Percentiles rank a stretch among this genome's conserved stretches.
Evolutionary conservation across 768 basidiomycete genomes (phyloP).

Genomic region (Tricholoma furcatifolium): DNA sequence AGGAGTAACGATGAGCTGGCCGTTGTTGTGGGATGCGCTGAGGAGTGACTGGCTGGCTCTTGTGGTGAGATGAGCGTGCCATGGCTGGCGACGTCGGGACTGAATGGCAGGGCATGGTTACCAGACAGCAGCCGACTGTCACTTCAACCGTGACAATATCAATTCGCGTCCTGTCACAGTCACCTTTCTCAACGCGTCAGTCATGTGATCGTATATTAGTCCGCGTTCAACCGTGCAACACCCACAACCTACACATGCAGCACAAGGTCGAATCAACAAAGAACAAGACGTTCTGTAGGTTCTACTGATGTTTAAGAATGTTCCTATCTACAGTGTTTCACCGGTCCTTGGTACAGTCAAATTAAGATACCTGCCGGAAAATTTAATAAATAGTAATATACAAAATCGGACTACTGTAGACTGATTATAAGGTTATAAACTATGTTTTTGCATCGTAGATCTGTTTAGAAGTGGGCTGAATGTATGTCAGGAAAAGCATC

Average conservation of each 20-base stretch:
- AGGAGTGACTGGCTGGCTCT: constrained; percentile 58
- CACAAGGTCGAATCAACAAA: no score
- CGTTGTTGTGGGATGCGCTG: constrained; percentile 52
- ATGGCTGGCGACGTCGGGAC: constrained; percentile 48
- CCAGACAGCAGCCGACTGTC: constrained; percentile 6
- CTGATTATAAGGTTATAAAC: neutral
- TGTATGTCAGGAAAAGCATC: neutral
- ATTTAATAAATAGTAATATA: neutral
- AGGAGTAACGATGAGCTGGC: constrained; percentile 42
- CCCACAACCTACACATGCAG: no score
- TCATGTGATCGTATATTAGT: constrained; percentile 18
- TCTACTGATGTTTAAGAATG: no score
- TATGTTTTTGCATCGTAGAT: neutral
- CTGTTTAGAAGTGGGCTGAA: neutral
- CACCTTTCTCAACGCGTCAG: constrained; percentile 14
- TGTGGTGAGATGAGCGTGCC: constrained; percentile 33
- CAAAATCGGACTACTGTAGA: neutral
- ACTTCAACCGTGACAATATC: constrained; percentile 13
- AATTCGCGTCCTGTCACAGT: constrained; percentile 18
- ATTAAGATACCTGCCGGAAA: neutral
- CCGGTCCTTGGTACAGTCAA: constrained; percentile 17
- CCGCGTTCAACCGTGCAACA: neutral
- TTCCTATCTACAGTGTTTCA: neutral
- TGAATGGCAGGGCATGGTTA: constrained; percentile 29
- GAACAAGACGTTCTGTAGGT: no score